phyloP scores from a whole-genome alignment of 345 rosid species.

The Hibiscus syriacus region DNA sequence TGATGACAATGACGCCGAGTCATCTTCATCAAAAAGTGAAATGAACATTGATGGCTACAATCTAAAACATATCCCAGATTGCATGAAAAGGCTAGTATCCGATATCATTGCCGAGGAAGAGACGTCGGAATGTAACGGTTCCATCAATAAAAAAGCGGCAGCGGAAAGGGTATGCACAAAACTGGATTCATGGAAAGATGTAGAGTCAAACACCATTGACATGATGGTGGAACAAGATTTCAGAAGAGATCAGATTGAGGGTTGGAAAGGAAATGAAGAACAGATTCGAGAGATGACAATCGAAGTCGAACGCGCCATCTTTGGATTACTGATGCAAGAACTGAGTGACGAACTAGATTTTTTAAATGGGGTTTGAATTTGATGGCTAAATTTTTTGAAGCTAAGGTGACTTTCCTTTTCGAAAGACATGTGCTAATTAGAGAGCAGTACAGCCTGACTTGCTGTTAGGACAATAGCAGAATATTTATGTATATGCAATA shows the following conservation, averaged over 20 bases:
- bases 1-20: conserved; percentile 16
- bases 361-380: conserved; percentile 5
- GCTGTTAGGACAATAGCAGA: conserved; percentile 12
- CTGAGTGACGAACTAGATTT: conserved; percentile 33
- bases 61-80: conserved; percentile 31
- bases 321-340: conserved; percentile 48
- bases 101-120: conserved; percentile 65
- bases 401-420: neutral
- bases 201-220: conserved; percentile 72
- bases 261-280: conserved; percentile 33
- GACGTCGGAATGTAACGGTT: conserved; percentile 1
- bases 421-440: neutral
- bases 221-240: conserved; percentile 81
- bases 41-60: conserved; percentile 9
- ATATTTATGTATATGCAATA: conserved; percentile 13
- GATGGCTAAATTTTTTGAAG: conserved; percentile 3
- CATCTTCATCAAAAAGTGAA: neutral
- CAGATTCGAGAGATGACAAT: conserved; percentile 35
- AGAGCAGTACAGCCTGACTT: conserved; percentile 13
- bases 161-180: conserved; percentile 51
- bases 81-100: conserved; percentile 44
- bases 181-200: conserved; percentile 68
- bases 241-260: conserved; percentile 29
- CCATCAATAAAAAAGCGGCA: conserved; percentile 17
- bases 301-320: conserved; percentile 47